These are phyloP conservation scores for Crithidia mellificae DNA, from an alignment of 208 protist genomes.

Conservation along the genomic window DNA sequence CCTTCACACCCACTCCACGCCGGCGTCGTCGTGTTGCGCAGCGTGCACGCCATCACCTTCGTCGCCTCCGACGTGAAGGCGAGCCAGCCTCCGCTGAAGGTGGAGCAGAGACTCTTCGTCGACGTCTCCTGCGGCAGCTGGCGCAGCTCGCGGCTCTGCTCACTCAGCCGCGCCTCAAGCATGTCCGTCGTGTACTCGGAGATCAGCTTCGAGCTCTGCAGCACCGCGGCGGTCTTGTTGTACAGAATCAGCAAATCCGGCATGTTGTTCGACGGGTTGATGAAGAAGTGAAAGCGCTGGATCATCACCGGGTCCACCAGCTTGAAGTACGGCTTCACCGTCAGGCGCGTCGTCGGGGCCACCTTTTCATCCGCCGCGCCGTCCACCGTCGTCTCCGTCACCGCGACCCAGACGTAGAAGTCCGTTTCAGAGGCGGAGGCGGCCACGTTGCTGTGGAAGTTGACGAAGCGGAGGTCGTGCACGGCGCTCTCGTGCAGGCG, in stretches of 20 bases:
- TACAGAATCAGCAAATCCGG: constrained; percentile 83
- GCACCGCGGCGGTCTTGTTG: constrained; percentile 61
- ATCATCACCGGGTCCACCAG: constrained; percentile 72
- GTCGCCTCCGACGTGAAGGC: constrained; percentile 80
- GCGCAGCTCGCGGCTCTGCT: constrained; percentile 59
- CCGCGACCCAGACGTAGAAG: constrained; percentile 83
- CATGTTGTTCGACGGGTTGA: constrained; percentile 60
- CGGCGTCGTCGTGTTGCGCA: constrained; percentile 79
- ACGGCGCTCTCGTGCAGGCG: constrained; percentile 59
- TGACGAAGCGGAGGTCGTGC: constrained; percentile 77
- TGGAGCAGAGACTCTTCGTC: constrained; percentile 50
- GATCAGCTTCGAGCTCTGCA: constrained; percentile 83
- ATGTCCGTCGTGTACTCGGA: constrained; percentile 38
- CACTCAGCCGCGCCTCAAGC: constrained; percentile 53
- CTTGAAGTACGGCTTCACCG: constrained; percentile 74
- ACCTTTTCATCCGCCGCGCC: constrained; percentile 9
- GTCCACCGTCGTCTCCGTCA: constrained; percentile 26
- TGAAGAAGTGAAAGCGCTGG: constrained; percentile 79
- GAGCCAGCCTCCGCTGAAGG: constrained; percentile 75
- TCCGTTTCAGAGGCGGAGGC: constrained; percentile 66
- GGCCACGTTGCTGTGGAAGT: constrained; percentile 88
- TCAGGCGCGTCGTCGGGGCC: constrained; percentile 34
- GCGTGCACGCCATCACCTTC: constrained; percentile 74
- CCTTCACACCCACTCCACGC: constrained; percentile 76
- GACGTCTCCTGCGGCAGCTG: constrained; percentile 38